Conservation (phyloP, 2,329 filamentous ascomycete species). For the Didymella exigua region DNA sequence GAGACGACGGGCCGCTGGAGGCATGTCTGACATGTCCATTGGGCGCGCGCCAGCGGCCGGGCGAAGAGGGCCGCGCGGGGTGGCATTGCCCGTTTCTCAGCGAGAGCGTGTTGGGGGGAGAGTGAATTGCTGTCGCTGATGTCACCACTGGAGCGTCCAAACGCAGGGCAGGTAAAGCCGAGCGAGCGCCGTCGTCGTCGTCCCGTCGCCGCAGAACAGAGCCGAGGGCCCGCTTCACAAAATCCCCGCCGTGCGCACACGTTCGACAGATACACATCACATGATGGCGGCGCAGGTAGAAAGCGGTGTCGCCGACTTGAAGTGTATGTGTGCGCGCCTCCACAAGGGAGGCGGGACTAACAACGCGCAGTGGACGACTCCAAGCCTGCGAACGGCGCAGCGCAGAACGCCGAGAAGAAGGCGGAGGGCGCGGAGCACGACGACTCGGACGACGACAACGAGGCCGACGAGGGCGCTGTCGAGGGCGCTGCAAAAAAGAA, state of each 20-base stretch:
- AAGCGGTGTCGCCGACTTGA: slow-evolving; percentile 46
- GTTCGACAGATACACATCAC: slow-evolving; percentile 2
- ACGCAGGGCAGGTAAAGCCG: slow-evolving; percentile 20
- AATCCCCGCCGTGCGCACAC: slow-evolving; percentile 5
- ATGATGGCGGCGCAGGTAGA: slow-evolving; percentile 48
- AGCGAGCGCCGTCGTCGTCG: neutral
- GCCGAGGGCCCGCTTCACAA: slow-evolving; percentile 17
- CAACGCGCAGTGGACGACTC: slow-evolving; percentile 43
- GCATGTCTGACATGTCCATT: slow-evolving; percentile 29
- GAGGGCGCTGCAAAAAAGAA: slow-evolving; percentile 69
- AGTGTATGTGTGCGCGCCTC: slow-evolving; percentile 34
- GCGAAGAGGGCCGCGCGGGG: slow-evolving; percentile 24
- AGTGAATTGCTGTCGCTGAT: slow-evolving; percentile 18
- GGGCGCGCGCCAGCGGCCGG: slow-evolving; percentile 19
- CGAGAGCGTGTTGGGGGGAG: neutral
- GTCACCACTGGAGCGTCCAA: slow-evolving; percentile 29
- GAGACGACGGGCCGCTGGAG: slow-evolving; percentile 1
- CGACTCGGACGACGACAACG: slow-evolving; percentile 62
- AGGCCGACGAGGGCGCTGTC: slow-evolving; percentile 53
- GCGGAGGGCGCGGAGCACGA: slow-evolving; percentile 57
- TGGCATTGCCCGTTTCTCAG: slow-evolving; percentile 37
- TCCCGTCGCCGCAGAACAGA: slow-evolving; percentile 19
- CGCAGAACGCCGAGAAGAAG: slow-evolving; percentile 45
- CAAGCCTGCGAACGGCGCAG: slow-evolving; percentile 38
- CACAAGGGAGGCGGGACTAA: slow-evolving; percentile 4